Conservation (phyloP, 1,284 basidiomycete genomes). For the Ceratobasidium sp. region DNA sequence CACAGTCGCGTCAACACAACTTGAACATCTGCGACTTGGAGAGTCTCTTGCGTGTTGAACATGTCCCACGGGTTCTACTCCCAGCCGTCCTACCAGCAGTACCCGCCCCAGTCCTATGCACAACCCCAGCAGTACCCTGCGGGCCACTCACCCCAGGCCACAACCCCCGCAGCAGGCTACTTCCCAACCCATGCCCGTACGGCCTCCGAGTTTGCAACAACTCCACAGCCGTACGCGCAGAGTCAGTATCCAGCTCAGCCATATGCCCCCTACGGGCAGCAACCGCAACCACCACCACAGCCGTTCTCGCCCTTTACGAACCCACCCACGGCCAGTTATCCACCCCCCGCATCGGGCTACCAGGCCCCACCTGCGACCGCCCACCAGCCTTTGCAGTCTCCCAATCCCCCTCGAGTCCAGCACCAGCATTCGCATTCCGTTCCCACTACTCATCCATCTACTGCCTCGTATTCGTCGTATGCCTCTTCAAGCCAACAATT, state of each 20-base stretch:
- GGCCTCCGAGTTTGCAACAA: slow-evolving; percentile 24
- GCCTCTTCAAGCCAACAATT: neutral
- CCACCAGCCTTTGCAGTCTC: neutral
- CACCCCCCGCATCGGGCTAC: slow-evolving; percentile 8
- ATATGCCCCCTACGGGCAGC: slow-evolving; percentile 35
- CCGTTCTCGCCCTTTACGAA: slow-evolving; percentile 42
- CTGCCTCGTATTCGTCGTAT: slow-evolving; percentile 5
- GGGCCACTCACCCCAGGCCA: slow-evolving; percentile 27
- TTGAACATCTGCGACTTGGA: slow-evolving; percentile 36
- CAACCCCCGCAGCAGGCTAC: slow-evolving; percentile 10
- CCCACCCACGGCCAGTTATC: slow-evolving; percentile 5
- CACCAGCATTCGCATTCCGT: slow-evolving; percentile 43
- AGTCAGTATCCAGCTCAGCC: slow-evolving; percentile 33
- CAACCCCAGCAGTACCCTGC: slow-evolving; percentile 27
- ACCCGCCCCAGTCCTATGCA: slow-evolving; percentile 34
- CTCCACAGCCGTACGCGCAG: slow-evolving; percentile 19
- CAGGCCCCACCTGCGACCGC: slow-evolving; percentile 14
- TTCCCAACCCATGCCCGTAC: slow-evolving; percentile 28
- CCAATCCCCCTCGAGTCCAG: slow-evolving; percentile 11
- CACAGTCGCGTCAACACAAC: slow-evolving; percentile 34
- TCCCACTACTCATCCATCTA: slow-evolving; percentile 18
- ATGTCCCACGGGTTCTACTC: slow-evolving; percentile 45
- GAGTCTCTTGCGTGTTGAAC: slow-evolving; percentile 18
- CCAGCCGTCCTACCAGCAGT: slow-evolving; percentile 37
- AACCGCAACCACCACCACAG: slow-evolving; percentile 18